Conservation (phyloP, 2,329 filamentous ascomycete genomes). For the Aspergillus sp. region DNA sequence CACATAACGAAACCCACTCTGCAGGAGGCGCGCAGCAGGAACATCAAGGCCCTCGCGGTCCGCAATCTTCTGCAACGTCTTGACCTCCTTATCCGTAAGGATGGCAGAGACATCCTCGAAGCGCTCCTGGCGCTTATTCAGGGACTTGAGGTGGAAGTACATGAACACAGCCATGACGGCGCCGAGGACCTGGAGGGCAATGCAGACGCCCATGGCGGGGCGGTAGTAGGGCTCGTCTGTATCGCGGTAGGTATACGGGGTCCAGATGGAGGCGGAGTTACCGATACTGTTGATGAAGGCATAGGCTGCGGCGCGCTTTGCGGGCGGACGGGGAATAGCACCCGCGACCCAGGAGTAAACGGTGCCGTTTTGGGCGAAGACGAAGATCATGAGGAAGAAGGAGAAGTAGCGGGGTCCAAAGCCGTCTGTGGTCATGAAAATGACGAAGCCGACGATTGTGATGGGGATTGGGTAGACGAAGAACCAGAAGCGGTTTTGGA, state of each 20-base stretch:
- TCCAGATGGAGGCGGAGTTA: conserved; percentile 55
- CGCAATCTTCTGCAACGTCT: conserved; percentile 50
- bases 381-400: conserved; percentile 57
- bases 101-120: conserved; percentile 50
- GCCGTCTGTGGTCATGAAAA: conserved; percentile 54
- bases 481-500: conserved; percentile 53
- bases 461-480: conserved; percentile 54
- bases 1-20: conserved; percentile 57
- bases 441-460: conserved; percentile 51
- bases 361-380: conserved; percentile 56
- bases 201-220: conserved; percentile 44
- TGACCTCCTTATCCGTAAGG: conserved; percentile 50
- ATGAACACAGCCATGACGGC: conserved; percentile 36
- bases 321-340: conserved; percentile 52
- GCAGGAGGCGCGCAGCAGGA: conserved; percentile 49
- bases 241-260: conserved; percentile 49
- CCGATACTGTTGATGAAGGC: conserved; percentile 58
- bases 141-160: conserved; percentile 39
- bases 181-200: conserved; percentile 41
- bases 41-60: conserved; percentile 53
- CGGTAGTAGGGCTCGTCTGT: conserved; percentile 41
- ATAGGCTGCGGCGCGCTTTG: conserved; percentile 55
- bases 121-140: conserved; percentile 53
- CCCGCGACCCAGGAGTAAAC: conserved; percentile 52
- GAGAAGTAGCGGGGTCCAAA: conserved; percentile 58